A percentile compares a stretch with the other conserved stretches of the same genome.
Evolutionary conservation across 306 rosid species (phyloP).

Genomic region (Lathyrus oleraceus): DNA sequence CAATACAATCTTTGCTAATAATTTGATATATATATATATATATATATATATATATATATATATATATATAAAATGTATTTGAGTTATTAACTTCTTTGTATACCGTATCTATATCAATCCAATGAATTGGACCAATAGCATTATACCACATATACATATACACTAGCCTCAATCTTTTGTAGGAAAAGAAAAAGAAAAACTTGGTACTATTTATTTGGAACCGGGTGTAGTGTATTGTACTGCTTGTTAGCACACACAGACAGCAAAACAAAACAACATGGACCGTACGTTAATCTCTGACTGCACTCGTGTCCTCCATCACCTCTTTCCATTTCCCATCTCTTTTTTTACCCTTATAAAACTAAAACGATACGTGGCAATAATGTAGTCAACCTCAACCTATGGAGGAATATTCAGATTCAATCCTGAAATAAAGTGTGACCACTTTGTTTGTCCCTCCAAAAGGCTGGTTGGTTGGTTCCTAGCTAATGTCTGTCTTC

Average conservation of each 20-base stretch:
- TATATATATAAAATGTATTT: no score
- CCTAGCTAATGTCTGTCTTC: not conserved
- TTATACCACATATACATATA: not conserved
- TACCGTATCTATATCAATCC: not conserved
- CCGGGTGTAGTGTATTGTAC: not conserved
- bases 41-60: no score
- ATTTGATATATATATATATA: no score
- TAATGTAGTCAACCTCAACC: slow-evolving; percentile 25
- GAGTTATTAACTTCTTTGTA: no score
- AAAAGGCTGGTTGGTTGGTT: slow-evolving; percentile 13
- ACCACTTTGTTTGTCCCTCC: slow-evolving; percentile 48
- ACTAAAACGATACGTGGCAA: slow-evolving; percentile 38
- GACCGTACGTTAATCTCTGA: slow-evolving; percentile 19
- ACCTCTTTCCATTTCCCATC: not conserved
- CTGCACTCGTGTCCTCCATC: slow-evolving; percentile 14
- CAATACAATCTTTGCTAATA: no score
- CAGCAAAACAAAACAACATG: not conserved
- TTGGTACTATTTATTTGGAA: slow-evolving; percentile 3
- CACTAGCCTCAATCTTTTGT: not conserved
- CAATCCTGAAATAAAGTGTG: slow-evolving; percentile 43
- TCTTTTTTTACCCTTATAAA: not conserved
- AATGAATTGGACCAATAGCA: slow-evolving; percentile 10
- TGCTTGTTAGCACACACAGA: not conserved
- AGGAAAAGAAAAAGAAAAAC: not conserved
- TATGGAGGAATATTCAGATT: slow-evolving; percentile 46